These are phyloP conservation scores for Brassica hybrid DNA, from an alignment of 441 rosid genomes.

Conservation along the genomic window DNA sequence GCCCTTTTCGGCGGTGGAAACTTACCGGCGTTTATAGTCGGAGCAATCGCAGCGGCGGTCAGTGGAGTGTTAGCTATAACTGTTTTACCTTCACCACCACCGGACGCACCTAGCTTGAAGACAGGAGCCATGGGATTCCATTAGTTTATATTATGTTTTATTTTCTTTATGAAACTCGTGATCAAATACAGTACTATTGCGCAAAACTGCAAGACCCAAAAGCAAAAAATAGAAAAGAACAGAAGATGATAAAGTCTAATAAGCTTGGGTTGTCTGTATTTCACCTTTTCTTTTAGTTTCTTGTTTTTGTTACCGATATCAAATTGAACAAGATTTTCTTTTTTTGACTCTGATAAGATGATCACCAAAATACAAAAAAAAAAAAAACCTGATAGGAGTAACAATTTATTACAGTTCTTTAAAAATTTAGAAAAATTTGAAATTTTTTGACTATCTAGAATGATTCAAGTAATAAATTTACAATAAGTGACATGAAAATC, in stretches of 20 bases:
- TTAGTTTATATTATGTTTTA: conserved; percentile 38
- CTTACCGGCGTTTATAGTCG: conserved; percentile 60
- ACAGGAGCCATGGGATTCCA: conserved; percentile 45
- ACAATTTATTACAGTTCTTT: neutral
- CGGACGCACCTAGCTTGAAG: conserved; percentile 47
- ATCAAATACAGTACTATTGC: conserved; percentile 34
- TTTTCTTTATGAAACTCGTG: conserved; percentile 10
- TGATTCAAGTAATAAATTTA: neutral
- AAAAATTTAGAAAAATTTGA: neutral
- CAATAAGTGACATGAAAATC: neutral
- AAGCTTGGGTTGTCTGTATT: conserved; percentile 11
- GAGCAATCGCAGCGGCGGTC: conserved; percentile 63
- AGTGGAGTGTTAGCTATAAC: conserved; percentile 71
- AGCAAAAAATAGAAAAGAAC: neutral
- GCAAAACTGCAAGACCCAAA: conserved; percentile 24
- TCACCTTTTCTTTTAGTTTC: conserved; percentile 20
- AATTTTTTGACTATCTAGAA: neutral
- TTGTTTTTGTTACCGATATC: conserved; percentile 17
- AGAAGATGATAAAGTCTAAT: neutral
- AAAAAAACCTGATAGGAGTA: neutral
- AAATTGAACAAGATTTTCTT: conserved; percentile 26
- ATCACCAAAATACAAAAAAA: neutral
- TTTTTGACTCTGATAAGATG: neutral
- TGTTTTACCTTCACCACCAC: conserved; percentile 74
- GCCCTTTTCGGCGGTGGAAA: conserved; percentile 56